Conservation (phyloP, 768 basidiomycete genomes). For the Naganishia vaughanmartiniae region DNA sequence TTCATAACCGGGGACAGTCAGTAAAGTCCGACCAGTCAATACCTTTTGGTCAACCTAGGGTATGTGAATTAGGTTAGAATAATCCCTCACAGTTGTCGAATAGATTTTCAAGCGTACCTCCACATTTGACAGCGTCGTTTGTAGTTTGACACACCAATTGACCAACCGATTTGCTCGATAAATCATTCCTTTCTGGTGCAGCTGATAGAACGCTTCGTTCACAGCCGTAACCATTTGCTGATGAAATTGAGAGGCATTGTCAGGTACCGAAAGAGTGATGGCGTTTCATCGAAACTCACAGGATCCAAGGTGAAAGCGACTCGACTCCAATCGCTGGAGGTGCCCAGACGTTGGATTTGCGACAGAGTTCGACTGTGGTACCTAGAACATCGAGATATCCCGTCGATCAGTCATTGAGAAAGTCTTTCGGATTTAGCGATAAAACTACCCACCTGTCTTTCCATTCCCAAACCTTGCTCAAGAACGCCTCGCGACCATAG, state of each 20-base stretch:
- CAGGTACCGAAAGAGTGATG: not conserved
- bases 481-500: conserved; percentile 86
- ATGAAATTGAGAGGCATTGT: not conserved
- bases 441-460: conserved; percentile 67
- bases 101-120: conserved; percentile 60
- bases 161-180: conserved; percentile 96
- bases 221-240: conserved; percentile 80
- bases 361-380: conserved; percentile 90
- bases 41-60: conserved; percentile 85
- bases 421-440: not conserved
- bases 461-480: conserved; percentile 91
- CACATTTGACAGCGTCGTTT: conserved; percentile 95
- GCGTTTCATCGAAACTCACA: conserved; percentile 54
- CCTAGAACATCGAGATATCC: conserved; percentile 53
- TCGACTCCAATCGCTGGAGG: conserved; percentile 90
- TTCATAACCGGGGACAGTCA: conserved; percentile 92
- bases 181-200: conserved; percentile 86
- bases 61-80: not conserved
- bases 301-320: conserved; percentile 94
- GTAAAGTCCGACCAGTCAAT: conserved; percentile 74
- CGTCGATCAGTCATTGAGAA: no score
- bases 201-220: conserved; percentile 79
- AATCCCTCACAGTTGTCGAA: not conserved
- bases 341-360: conserved; percentile 82
- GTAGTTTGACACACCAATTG: conserved; percentile 94